Evolutionary conservation across 257 asterid genomes (phyloP).

Genomic region (Ophiorrhiza pumila): DNA sequence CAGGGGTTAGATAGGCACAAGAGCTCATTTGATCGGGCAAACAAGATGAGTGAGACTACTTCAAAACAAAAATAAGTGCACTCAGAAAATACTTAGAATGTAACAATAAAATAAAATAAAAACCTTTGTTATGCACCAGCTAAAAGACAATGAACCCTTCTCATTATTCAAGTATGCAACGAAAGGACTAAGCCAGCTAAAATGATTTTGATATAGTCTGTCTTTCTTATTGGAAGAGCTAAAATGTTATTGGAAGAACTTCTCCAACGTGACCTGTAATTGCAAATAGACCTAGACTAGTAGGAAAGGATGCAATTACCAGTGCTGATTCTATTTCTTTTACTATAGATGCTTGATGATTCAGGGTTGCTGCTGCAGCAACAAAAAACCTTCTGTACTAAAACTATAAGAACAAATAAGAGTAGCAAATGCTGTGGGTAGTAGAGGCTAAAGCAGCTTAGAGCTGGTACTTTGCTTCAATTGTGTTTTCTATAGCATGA

Average conservation of each 20-base stretch:
- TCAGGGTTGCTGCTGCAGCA: neutral
- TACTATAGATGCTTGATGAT: neutral
- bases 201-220: neutral
- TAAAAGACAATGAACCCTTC: neutral
- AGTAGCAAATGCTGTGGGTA: no score
- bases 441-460: no score
- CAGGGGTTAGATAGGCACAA: neutral
- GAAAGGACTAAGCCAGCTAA: neutral
- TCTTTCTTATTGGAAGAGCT: neutral
- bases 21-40: neutral
- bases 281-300: neutral
- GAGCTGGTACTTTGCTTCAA: neutral
- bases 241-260: no score
- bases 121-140: neutral
- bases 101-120: no score
- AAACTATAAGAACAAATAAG: neutral
- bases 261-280: neutral
- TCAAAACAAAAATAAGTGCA: neutral
- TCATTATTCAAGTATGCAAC: neutral
- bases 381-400: neutral
- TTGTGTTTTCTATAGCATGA: neutral
- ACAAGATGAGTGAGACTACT: neutral
- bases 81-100: neutral
- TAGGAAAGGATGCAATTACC: neutral
- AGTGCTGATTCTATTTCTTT: neutral